A percentile compares a stretch with the other conserved stretches of the same genome.
These are phyloP conservation scores for Colletotrichum spinosum DNA, from an alignment of 2,329 filamentous ascomycete species.

Conservation along the genomic window DNA sequence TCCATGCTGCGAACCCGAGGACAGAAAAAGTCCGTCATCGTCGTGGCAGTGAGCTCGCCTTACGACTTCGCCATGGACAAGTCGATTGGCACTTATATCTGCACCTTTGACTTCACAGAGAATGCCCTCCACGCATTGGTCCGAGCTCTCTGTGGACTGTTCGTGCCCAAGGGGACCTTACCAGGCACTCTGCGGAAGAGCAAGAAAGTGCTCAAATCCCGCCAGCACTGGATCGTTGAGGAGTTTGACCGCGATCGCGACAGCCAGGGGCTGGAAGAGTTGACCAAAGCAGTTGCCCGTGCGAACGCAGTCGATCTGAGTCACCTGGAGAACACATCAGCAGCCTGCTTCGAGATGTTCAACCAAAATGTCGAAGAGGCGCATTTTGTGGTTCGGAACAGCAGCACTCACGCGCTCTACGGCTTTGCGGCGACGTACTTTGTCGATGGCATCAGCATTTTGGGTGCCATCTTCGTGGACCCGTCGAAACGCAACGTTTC, in stretches of 20 bases:
- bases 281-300: conserved; percentile 78
- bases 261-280: conserved; percentile 75
- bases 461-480: conserved; percentile 91
- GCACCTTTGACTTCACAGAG: conserved; percentile 96
- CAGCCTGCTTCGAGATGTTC: conserved; percentile 80
- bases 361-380: conserved; percentile 79
- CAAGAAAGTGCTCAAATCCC: conserved; percentile 87
- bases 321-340: conserved; percentile 76
- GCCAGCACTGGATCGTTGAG: conserved; percentile 95
- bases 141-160: conserved; percentile 84
- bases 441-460: conserved; percentile 76
- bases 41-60: conserved; percentile 92
- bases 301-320: conserved; percentile 74
- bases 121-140: conserved; percentile 88
- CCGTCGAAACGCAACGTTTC: conserved; percentile 87
- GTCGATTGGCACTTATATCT: conserved; percentile 90
- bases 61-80: conserved; percentile 97
- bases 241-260: conserved; percentile 86
- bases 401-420: conserved; percentile 89
- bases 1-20: conserved; percentile 81
- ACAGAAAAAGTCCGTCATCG: conserved; percentile 89
- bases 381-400: conserved; percentile 94
- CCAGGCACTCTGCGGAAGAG: conserved; percentile 86
- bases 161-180: conserved; percentile 67
- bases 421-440: conserved; percentile 93